phyloP scores from a whole-genome alignment of 1,284 basidiomycete species.

The Stereum hirsutum region DNA sequence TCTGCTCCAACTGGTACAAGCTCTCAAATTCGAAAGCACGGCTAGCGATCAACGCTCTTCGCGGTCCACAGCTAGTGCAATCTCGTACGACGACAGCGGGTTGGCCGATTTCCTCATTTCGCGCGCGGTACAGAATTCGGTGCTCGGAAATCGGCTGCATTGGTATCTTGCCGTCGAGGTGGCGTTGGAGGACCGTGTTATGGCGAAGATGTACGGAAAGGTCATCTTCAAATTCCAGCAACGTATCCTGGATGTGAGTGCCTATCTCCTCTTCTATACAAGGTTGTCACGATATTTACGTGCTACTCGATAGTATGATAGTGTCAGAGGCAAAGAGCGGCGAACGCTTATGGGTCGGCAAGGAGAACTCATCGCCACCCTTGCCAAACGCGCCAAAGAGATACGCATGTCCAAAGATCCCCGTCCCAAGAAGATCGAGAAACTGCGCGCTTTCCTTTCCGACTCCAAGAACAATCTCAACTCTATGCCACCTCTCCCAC shows the following conservation, averaged over 20 bases:
- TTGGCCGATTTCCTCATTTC: conserved; percentile 87
- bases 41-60: conserved; percentile 64
- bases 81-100: conserved; percentile 78
- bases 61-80: conserved; percentile 56
- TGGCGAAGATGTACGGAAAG: conserved; percentile 87
- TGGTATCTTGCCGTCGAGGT: conserved; percentile 99
- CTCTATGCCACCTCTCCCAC: conserved; percentile 69
- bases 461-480: conserved; percentile 80
- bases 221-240: conserved; percentile 87
- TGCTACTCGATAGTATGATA: no score
- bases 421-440: conserved; percentile 95
- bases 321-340: conserved; percentile 69
- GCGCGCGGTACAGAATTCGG: conserved; percentile 74
- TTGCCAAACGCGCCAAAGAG: conserved; percentile 81
- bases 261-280: no score
- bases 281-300: no score
- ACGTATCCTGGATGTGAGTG: conserved; percentile 71
- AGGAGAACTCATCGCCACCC: conserved; percentile 76
- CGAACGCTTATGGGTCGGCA: conserved; percentile 80
- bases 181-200: conserved; percentile 66
- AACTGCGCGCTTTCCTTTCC: conserved; percentile 73
- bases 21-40: conserved; percentile 87
- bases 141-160: conserved; percentile 87
- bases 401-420: conserved; percentile 87
- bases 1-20: conserved; percentile 93